Evolutionary conservation across 495 filamentous ascomycete genomes (phyloP).

Genomic region (Umbilicaria muhlenbergii): DNA sequence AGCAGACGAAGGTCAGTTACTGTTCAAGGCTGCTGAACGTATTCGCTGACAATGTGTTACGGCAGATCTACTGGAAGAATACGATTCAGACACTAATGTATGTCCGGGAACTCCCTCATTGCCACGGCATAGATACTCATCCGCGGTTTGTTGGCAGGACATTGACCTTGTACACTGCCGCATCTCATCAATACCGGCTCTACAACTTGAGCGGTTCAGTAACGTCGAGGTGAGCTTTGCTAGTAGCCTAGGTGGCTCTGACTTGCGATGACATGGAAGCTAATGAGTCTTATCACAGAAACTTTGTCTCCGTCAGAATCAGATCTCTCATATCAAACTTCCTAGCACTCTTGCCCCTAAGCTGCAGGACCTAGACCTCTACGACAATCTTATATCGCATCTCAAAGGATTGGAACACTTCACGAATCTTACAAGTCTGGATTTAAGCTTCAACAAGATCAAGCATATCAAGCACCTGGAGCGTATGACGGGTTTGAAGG

Average conservation of each 20-base stretch:
- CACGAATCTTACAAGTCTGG: slow-evolving; percentile 56
- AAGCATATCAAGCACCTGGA: slow-evolving; percentile 89
- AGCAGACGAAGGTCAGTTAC: slow-evolving; percentile 59
- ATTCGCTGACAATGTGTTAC: not conserved
- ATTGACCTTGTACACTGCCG: slow-evolving; percentile 83
- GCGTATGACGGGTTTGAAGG: slow-evolving; percentile 62
- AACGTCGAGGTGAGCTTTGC: slow-evolving; percentile 40
- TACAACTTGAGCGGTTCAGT: slow-evolving; percentile 68
- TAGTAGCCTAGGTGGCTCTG: too few relatives aligned
- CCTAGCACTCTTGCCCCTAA: slow-evolving; percentile 40
- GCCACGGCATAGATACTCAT: slow-evolving; percentile 6
- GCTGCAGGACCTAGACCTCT: slow-evolving; percentile 78
- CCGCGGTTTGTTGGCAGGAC: slow-evolving; percentile 34
- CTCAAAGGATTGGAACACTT: slow-evolving; percentile 71
- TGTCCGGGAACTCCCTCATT: not conserved
- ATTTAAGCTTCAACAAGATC: slow-evolving; percentile 97
- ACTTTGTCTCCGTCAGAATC: slow-evolving; percentile 89
- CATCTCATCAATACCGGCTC: slow-evolving; percentile 60
- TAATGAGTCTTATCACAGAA: slow-evolving; percentile 25
- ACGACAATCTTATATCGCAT: slow-evolving; percentile 92
- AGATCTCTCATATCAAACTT: slow-evolving; percentile 69
- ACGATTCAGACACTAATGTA: slow-evolving; percentile 44
- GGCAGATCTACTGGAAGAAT: slow-evolving; percentile 50
- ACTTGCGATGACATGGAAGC: too few relatives aligned
- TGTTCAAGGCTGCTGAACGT: slow-evolving; percentile 1